Conservation (phyloP, 1,284 basidiomycete species). For the Meira nashicola region DNA sequence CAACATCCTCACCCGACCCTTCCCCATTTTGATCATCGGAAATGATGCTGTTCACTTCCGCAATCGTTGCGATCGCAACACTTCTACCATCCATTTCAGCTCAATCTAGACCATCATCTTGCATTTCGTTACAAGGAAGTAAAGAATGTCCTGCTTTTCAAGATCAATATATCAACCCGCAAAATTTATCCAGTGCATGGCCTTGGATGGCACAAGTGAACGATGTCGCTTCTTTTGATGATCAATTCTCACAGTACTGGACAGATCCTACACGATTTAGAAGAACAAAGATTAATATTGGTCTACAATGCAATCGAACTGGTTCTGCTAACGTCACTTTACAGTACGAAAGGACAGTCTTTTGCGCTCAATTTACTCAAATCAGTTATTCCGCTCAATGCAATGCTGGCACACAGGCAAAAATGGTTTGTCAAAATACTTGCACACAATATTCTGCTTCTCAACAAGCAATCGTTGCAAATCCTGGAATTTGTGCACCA, state of each 20-base stretch:
- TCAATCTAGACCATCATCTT: conserved; percentile 10
- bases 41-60: neutral
- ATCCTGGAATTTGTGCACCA: conserved; percentile 37
- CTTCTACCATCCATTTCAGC: neutral
- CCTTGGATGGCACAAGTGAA: conserved; percentile 51
- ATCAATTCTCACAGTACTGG: conserved; percentile 53
- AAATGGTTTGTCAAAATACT: conserved; percentile 47
- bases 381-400: conserved; percentile 37
- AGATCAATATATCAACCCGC: conserved; percentile 48
- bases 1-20: no score
- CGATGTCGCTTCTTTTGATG: conserved; percentile 54
- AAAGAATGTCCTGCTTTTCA: conserved; percentile 41
- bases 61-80: neutral
- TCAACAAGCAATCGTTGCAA: conserved; percentile 35
- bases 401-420: conserved; percentile 25
- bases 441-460: conserved; percentile 35
- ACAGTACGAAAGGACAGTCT: conserved; percentile 43
- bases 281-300: conserved; percentile 27
- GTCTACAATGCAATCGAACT: conserved; percentile 40
- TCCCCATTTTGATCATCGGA: no score
- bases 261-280: conserved; percentile 50
- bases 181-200: conserved; percentile 52
- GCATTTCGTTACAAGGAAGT: conserved; percentile 35
- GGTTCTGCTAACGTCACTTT: conserved; percentile 34
- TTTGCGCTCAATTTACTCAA: conserved; percentile 43